A percentile compares a stretch with the other conserved stretches of the same genome.
These are phyloP conservation scores for Cytospora schulzeri DNA, from an alignment of 2,329 filamentous ascomycete species.

Conservation along the genomic window DNA sequence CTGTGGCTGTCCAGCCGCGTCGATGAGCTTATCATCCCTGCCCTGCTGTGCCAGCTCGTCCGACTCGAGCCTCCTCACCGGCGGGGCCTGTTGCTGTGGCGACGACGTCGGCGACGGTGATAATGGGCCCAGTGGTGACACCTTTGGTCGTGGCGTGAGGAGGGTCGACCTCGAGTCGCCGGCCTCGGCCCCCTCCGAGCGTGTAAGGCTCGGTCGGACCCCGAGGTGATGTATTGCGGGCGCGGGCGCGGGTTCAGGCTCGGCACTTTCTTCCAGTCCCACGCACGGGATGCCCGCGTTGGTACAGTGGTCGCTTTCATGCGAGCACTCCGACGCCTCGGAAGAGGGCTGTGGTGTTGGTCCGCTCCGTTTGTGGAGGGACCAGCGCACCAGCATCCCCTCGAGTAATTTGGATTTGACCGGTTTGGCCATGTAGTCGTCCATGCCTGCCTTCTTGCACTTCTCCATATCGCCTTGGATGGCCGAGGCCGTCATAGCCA, in stretches of 20 bases:
- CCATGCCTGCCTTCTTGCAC: constrained; percentile 57
- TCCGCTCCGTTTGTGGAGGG: constrained; percentile 25
- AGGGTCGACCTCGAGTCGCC: constrained; percentile 5
- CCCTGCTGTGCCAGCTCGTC: constrained; percentile 33
- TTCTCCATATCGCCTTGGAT: constrained; percentile 56
- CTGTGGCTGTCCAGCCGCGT: constrained; percentile 28
- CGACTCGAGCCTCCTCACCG: constrained; percentile 25
- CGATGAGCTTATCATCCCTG: constrained; percentile 35
- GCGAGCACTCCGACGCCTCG: constrained; percentile 30
- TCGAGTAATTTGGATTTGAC: constrained; percentile 52
- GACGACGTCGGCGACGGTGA: constrained; percentile 14
- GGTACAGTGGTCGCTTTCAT: constrained; percentile 32
- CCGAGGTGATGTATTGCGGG: too few species aligned
- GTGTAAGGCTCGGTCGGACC: background rate
- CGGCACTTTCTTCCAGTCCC: background rate
- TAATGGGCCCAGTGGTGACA: background rate
- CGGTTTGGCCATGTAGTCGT: constrained; percentile 58
- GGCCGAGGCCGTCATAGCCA: constrained; percentile 59
- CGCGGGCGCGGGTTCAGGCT: background rate
- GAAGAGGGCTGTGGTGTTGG: constrained; percentile 11
- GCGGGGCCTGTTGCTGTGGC: constrained; percentile 7
- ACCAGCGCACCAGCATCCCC: constrained; percentile 41
- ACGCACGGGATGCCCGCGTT: constrained; percentile 31
- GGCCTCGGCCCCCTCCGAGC: background rate
- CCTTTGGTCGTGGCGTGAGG: constrained; percentile 20